Conservation (phyloP, 2,329 filamentous ascomycete species). For the Trichoderma cornu-damae region DNA sequence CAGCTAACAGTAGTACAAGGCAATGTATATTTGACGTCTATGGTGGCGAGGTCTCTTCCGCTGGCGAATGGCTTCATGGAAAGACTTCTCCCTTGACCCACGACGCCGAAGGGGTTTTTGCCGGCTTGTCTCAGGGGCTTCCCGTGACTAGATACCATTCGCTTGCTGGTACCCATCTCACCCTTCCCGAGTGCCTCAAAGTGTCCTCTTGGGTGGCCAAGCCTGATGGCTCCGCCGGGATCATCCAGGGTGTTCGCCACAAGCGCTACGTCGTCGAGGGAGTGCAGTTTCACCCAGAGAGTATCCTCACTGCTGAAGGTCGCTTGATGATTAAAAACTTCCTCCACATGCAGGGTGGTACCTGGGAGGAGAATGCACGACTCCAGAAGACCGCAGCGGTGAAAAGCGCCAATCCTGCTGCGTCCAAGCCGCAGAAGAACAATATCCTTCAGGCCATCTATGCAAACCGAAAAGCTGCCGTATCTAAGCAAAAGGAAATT, state of each 20-base stretch:
- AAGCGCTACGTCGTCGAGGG: slow-evolving; percentile 89
- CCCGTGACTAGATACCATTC: slow-evolving; percentile 96
- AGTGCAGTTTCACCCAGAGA: slow-evolving; percentile 97
- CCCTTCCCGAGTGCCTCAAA: slow-evolving; percentile 78
- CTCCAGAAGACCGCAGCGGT: slow-evolving; percentile 42
- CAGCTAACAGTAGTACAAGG: slow-evolving; percentile 35
- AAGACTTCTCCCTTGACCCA: slow-evolving; percentile 91
- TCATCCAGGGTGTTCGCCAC: slow-evolving; percentile 96
- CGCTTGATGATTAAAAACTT: slow-evolving; percentile 91
- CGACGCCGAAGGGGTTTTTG: slow-evolving; percentile 88
- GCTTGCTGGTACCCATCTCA: slow-evolving; percentile 83
- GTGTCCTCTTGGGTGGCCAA: slow-evolving; percentile 83
- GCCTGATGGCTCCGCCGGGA: slow-evolving; percentile 69
- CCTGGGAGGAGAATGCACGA: slow-evolving; percentile 75
- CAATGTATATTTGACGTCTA: slow-evolving; percentile 96
- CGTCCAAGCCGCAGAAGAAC: slow-evolving; percentile 53
- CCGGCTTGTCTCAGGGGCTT: slow-evolving; percentile 70
- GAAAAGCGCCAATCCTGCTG: slow-evolving; percentile 26
- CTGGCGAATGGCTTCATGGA: slow-evolving; percentile 93
- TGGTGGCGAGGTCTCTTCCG: slow-evolving; percentile 84
- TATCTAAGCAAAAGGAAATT: slow-evolving; percentile 75
- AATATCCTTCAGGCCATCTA: slow-evolving; percentile 94
- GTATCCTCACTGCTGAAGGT: slow-evolving; percentile 86
- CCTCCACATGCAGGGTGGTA: slow-evolving; percentile 78
- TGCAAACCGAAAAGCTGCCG: slow-evolving; percentile 66